Evolutionary conservation across 2,329 filamentous ascomycete genomes (phyloP), one percentile per base, ranked within the genome.

Genomic region (Teratosphaeria epicoccoides): DNA sequence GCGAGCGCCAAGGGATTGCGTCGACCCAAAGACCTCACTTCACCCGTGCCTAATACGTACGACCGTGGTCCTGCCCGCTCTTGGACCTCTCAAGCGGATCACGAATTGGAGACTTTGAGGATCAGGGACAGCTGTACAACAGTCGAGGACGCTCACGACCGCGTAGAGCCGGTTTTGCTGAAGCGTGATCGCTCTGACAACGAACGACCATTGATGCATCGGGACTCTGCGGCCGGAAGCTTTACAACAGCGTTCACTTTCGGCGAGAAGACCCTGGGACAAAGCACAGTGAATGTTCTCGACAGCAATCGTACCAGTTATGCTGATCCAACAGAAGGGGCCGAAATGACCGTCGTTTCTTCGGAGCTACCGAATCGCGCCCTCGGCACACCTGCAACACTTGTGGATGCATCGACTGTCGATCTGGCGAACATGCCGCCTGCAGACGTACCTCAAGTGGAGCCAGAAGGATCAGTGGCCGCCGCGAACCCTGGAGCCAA

Each of bases 401-500:
- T 29, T n/a, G 29, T 44, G 17, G 52, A 55, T 9, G 33, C 49
- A 28, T 55, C 53, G 7, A 52, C 50, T 23, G 33, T 50, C 11
- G 53, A 55, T 33, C 43, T 52, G 20, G 28, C 50, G n/a, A 14
- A 26, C 2, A 23, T 6, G 23, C 3, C 17, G 9, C 17, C 44
- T 7, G 28, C 44, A n/a, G 12, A 24, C n/a, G n/a, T 47, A 11
- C 3, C 24, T 10, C 43, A n/a, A 25, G 12, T 23, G 9, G 40
- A 52, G 26, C 43, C 54, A 9, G 54, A 57, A 49, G 55, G 55
- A 24, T 52, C 55, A 4, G 46, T 40, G 6, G 46, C 53, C 1
- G 52, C 58, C 6, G 48, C 55, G 20, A 58, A 51, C 10, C 52
- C 56, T 12, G 56, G 55, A n/a, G 54, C 55, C 4, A 51, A 51